Base-by-base conservation (phyloP, 1,284 basidiomycete genomes). In the Acaromyces ingoldii region DNA sequence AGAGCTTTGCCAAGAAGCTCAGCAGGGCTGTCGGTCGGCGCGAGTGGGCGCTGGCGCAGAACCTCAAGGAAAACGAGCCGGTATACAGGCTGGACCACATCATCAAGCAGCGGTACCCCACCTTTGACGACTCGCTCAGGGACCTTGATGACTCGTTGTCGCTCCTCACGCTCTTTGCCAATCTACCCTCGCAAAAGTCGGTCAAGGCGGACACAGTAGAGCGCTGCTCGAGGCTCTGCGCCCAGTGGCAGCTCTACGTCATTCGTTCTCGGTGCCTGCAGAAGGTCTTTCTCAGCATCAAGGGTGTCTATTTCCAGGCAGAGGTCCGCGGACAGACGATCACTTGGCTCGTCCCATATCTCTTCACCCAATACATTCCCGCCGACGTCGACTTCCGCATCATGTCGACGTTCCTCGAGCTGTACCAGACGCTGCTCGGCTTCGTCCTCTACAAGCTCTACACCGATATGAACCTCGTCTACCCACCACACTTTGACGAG, bases 371-470 rank as follows among this genome's bases (percentile, higher is more conserved):
- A 79, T 87, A 83, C 65, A 85, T 96, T 55, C 95, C 95, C 6
- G 77, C 85, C 43, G 93, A 98, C 72, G 92, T 98, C 60, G 95
- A 99, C 77, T 89, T 96, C 73, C 86, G 95, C 46, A 93, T 99
- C 51, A 95, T 99, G 87, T 79, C 96, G 64, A 98, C 95, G 10
- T 99, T 99, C 82, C 79, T 98, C 70, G 95, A 99, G 77, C 83
- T 99, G 7, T 98, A 99, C 78, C 92, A 98, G 78, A 98, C 93
- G 1, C 79, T 97, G 11, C 84, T 96, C 40, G 89, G 91, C 17
- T 99, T 98, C 70, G 87, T 92, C 11, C 86, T 96, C 71, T 99
- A 91, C 84, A 96, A 96, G 79, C 83, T 99, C 21, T 99, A 93
- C 79, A 87, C 88, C n/a, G 91, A 96, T 71, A 83, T 83, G 49